These are phyloP conservation scores for Phytophthora cryptogea DNA, from an alignment of 352 stramenopile species.

Conservation along the genomic window DNA sequence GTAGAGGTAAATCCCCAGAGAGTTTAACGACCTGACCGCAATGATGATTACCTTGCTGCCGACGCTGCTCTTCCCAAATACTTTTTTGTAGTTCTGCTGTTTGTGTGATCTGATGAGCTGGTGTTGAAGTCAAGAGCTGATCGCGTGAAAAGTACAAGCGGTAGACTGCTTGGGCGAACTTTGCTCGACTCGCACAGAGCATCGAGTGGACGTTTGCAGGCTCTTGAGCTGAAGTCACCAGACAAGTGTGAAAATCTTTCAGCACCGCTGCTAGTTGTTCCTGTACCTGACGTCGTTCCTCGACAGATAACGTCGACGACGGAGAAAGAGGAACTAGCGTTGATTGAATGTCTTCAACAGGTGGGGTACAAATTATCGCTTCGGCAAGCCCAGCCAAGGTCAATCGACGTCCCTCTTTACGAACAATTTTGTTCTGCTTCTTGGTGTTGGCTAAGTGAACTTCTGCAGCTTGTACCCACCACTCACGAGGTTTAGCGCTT, in stretches of 20 bases:
- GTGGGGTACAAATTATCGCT: constrained; percentile 7
- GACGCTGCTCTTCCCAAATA: constrained; percentile 14
- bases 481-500: constrained; percentile 12
- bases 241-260: constrained; percentile 10
- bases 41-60: constrained; percentile 23
- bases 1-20: too few relatives aligned
- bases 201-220: constrained; percentile 6
- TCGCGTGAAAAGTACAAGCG: neutral
- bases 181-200: constrained; percentile 14
- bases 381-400: neutral
- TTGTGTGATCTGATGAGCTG: constrained; percentile 6
- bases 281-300: constrained; percentile 2
- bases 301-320: constrained; percentile 1
- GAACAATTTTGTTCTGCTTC: neutral
- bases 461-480: constrained; percentile 11
- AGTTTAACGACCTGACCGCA: neutral
- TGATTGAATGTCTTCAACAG: neutral
- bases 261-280: constrained; percentile 5
- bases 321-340: neutral
- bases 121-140: neutral
- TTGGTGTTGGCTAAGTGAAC: neutral
- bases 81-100: constrained; percentile 10
- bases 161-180: constrained; percentile 12
- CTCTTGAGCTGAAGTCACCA: constrained; percentile 15
- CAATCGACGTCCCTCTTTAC: neutral